Evolutionary conservation across 2,329 filamentous ascomycete genomes (phyloP).

Genomic region (Rasamsonia emersonii): DNA sequence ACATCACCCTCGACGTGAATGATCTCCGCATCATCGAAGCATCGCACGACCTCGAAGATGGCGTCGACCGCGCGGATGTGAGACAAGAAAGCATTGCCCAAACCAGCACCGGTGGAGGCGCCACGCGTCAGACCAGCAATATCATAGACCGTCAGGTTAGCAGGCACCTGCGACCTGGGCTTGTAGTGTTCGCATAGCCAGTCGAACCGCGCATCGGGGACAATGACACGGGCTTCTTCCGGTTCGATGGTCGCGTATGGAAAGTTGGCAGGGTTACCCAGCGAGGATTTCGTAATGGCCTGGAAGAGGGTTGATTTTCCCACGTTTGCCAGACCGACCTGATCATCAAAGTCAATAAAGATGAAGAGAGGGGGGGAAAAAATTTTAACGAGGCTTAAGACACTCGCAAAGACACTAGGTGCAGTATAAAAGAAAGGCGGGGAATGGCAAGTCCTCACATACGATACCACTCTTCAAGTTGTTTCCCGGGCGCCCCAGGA

Average conservation of each 20-base stretch:
- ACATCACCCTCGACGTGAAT: conserved; percentile 99
- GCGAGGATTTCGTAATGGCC: conserved; percentile 93
- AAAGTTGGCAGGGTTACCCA: conserved; percentile 99
- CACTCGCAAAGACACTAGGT: neutral
- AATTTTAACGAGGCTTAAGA: neutral
- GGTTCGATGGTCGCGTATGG: conserved; percentile 98
- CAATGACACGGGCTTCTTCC: conserved; percentile 94
- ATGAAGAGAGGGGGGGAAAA: conserved; percentile 1
- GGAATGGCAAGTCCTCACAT: conserved; percentile 52
- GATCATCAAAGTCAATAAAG: conserved; percentile 14
- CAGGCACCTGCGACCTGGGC: conserved; percentile 93
- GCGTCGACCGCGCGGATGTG: conserved; percentile 97
- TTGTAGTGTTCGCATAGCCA: conserved; percentile 96
- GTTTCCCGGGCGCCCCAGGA: conserved; percentile 92
- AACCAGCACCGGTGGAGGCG: conserved; percentile 92
- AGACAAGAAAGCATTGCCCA: conserved; percentile 95
- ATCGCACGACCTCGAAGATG: conserved; percentile 94
- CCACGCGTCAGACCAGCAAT: conserved; percentile 94
- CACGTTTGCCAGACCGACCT: conserved; percentile 98
- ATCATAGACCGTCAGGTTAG: conserved; percentile 96
- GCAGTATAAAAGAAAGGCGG: conserved; percentile 4
- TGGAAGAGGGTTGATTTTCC: conserved; percentile 99
- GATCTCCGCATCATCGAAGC: conserved; percentile 98
- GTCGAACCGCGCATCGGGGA: conserved; percentile 92
- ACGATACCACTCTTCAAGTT: conserved; percentile 97